Base-by-base conservation (phyloP, 306 rosid species). In the Abrus precatorius region DNA sequence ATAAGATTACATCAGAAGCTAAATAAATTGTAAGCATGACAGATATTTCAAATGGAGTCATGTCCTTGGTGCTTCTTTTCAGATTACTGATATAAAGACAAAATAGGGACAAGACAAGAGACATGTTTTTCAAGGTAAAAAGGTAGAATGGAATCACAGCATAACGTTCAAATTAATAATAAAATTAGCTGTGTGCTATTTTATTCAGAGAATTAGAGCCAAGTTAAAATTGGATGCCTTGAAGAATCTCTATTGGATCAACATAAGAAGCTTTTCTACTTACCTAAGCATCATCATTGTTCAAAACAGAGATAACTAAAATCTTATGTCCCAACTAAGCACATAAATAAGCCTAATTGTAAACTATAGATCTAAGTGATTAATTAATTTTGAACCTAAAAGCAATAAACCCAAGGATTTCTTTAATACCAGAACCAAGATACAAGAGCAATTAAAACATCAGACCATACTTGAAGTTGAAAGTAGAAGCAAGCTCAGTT, bases 231-330 rank as follows among this genome's bases (percentile, higher is more conserved):
- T 13, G 41, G 41, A 50, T 57, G 64, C 36, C 41, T 52, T 29
- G 28, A 9, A 72, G 57, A 75, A 69, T 76, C 67, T 75, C 33
- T 48, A 74, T 41, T 76, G 53, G 49, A 30, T 54, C 59, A 64
- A 75, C 40, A 69, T 56, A 61, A 70, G 54, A 84, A 68, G 54
- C 74, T 34, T 48, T 73, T 66, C 29, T 59, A 69, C 65, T 75
- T 29, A 29, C 75, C 48, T 34, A 72, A 49, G 74, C 49, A 77
- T 41, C 69, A 77, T 53, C 68, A 77, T 12, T 49, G 49, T 64
- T 49, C 75, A 72, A 44, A 68, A 76, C 67, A 71, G 59, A 13
- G 12, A 50, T 9, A 66, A 64, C 74, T 65, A 70, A 6, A 34
- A 77, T 57, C 68, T 56, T 43, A 12, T 36, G 36, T 61, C 40